Evolutionary conservation across 805 yeast genomes (phyloP).

Genomic region (Suhomyces sp.): DNA sequence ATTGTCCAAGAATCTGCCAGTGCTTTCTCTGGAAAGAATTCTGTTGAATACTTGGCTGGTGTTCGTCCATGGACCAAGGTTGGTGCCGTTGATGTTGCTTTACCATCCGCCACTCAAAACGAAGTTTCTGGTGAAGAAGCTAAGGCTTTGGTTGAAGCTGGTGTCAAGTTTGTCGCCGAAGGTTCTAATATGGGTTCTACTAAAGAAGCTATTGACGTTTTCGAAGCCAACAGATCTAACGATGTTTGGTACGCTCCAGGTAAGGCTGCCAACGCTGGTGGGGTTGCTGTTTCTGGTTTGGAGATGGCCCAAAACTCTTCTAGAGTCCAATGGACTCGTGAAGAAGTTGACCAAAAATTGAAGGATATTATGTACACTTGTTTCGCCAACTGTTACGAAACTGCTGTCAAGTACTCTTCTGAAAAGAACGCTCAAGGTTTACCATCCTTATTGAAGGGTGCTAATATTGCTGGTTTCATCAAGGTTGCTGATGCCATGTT

Average conservation of each 20-base stretch:
- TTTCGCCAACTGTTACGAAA: slow-evolving; percentile 88
- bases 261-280: slow-evolving; percentile 99
- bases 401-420: slow-evolving; percentile 77
- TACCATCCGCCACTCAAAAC: slow-evolving; percentile 98
- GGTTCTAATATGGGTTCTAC: slow-evolving; percentile 99
- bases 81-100: slow-evolving; percentile 90
- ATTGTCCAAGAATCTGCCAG: slow-evolving; percentile 54
- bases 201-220: slow-evolving; percentile 92
- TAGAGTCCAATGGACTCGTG: slow-evolving; percentile 85
- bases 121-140: slow-evolving; percentile 98
- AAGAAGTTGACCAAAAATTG: slow-evolving; percentile 88
- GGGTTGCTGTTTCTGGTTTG: slow-evolving; percentile 97
- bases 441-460: slow-evolving; percentile 97
- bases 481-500: slow-evolving; percentile 99
- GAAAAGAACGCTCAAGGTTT: slow-evolving; percentile 59
- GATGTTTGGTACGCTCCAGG: slow-evolving; percentile 98
- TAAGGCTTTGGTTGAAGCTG: slow-evolving; percentile 86
- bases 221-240: slow-evolving; percentile 74
- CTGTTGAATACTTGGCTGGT: slow-evolving; percentile 80
- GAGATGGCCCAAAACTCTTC: slow-evolving; percentile 99
- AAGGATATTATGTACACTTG: slow-evolving; percentile 91
- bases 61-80: slow-evolving; percentile 96
- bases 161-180: slow-evolving; percentile 92
- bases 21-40: slow-evolving; percentile 53
- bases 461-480: slow-evolving; percentile 97